Evolutionary conservation across 371 early-diverging fungal species (phyloP), one percentile per base, ranked within the genome.

Genomic region (Rhizomucor pusillus): DNA sequence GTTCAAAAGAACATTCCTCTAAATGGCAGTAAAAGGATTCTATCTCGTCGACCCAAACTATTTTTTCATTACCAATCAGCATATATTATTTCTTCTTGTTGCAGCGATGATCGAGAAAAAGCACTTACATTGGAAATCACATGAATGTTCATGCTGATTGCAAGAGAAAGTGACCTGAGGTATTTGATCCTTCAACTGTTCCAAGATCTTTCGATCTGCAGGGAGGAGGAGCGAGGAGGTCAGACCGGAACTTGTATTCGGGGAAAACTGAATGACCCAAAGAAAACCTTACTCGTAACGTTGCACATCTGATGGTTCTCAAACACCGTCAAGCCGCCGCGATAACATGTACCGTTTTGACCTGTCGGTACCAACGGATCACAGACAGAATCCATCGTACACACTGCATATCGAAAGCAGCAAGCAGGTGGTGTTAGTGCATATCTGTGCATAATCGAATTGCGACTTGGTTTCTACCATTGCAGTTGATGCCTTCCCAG

Each of bases 401-500:
- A 96, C 23, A 92, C 92, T 92, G 64, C 14, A 20, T 3, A 16
- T 16, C n/a, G 43, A 36, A 54, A 29, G 37, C 11, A 12, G 19
- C 19, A 20, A 41, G 18, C 46, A 35, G 19, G 1, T 23, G 19
- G 11, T n/a, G n/a, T 52, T 5, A 39, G 7, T 9, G 25, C 24
- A 14, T 33, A 5, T 12, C 29, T 20, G 20, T 47, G 18, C 10
- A 13, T 16, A 3, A 41, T 16, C 14, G 41, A 12, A 19, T 22
- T 20, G 18, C 36, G 19, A 16, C 19, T 16, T 35, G 0, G 34
- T 1, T 59, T 68, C 57, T 85, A 89, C 90, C 88, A 66, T 90
- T 92, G 70, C 96, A 96, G 57, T 93, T 94, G 65, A 91, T 86
- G 50, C 97, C 97, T 49, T 82, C 83, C 89, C 93, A 96, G 12